These are phyloP conservation scores for Yamadazyma oceani DNA, from an alignment of 1,139 yeast species.

Conservation along the genomic window DNA sequence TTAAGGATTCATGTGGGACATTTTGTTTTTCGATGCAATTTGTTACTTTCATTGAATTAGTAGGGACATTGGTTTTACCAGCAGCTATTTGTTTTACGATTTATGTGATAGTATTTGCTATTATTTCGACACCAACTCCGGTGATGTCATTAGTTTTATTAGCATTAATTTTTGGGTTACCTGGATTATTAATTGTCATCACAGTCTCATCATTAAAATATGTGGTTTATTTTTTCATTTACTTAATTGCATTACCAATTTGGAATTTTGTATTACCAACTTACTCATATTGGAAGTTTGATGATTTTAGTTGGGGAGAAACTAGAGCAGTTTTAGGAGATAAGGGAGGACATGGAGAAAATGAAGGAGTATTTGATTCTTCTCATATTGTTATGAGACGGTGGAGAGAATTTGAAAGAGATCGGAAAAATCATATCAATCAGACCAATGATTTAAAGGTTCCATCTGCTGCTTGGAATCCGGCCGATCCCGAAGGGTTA, in stretches of 20 bases:
- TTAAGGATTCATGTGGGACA: slow-evolving; percentile 92
- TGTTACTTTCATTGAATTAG: slow-evolving; percentile 79
- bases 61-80: slow-evolving; percentile 91
- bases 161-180: slow-evolving; percentile 84
- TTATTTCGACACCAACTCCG: slow-evolving; percentile 82
- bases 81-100: slow-evolving; percentile 87
- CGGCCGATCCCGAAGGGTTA: slow-evolving; percentile 33
- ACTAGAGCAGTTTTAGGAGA: slow-evolving; percentile 76
- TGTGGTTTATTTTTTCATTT: slow-evolving; percentile 78
- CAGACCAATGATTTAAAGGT: slow-evolving; percentile 23
- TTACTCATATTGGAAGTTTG: slow-evolving; percentile 95
- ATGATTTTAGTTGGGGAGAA: slow-evolving; percentile 98
- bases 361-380: slow-evolving; percentile 85
- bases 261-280: slow-evolving; percentile 93
- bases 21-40: slow-evolving; percentile 98
- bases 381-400: slow-evolving; percentile 84
- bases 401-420: slow-evolving; percentile 92
- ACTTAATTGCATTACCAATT: slow-evolving; percentile 80
- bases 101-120: slow-evolving; percentile 76
- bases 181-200: slow-evolving; percentile 82
- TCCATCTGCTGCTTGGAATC: slow-evolving; percentile 53
- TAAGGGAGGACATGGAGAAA: slow-evolving; percentile 62
- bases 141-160: slow-evolving; percentile 74
- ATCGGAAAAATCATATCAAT: slow-evolving; percentile 34
- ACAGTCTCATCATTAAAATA: slow-evolving; percentile 82